Percentiles rank a stretch among this genome's conserved stretches.
These are phyloP conservation scores for Perkinsus chesapeaki DNA, from an alignment of 169 alveolate species.

Conservation along the genomic window DNA sequence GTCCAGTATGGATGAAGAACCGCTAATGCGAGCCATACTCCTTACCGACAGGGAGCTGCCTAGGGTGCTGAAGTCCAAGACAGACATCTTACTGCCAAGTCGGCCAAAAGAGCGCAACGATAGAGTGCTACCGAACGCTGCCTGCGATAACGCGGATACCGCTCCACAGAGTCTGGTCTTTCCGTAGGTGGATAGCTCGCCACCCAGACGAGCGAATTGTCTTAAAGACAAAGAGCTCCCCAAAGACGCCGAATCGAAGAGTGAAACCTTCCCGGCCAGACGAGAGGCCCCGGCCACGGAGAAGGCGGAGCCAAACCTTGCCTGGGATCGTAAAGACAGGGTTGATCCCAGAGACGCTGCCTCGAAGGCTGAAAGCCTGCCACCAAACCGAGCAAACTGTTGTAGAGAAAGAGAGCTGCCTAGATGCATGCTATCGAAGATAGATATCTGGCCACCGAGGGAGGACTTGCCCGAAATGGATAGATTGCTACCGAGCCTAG, in stretches of 20 bases:
- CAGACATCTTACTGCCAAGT: not conserved
- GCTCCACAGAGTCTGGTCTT: not conserved
- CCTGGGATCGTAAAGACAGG: not conserved
- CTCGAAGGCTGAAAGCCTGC: not conserved
- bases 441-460: not conserved
- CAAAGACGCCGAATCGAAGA: not conserved
- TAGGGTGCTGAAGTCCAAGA: not conserved
- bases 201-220: not conserved
- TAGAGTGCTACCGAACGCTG: not conserved
- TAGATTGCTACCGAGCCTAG: not conserved
- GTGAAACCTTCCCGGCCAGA: not conserved
- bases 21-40: conserved; percentile 11
- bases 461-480: not conserved
- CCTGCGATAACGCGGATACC: not conserved
- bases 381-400: not conserved
- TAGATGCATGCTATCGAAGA: not conserved
- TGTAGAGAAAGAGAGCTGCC: not conserved
- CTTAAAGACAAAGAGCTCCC: conserved; percentile 2
- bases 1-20: not conserved
- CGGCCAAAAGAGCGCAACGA: not conserved
- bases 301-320: not conserved
- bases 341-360: not conserved
- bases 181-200: not conserved
- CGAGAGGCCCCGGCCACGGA: not conserved
- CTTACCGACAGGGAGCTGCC: conserved; percentile 10